Evolutionary conservation across 768 basidiomycete genomes (phyloP), one percentile per base, ranked within the genome.

Genomic region (Pisolithus marmoratus): DNA sequence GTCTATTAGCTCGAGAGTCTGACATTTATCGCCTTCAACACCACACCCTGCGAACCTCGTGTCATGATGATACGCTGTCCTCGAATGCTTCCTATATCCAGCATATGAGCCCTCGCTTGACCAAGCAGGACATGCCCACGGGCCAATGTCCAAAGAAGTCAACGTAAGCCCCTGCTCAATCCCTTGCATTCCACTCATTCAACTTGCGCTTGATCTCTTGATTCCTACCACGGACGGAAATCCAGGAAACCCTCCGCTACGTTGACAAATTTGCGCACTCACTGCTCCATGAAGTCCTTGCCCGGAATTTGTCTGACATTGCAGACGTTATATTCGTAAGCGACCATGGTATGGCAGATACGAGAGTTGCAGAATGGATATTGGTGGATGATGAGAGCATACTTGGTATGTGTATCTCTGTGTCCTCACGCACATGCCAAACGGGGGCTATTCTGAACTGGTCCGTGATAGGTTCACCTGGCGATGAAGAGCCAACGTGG

Each of bases 281-380:
- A 50, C 70, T 96, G 9, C 83, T 87, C 49, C 68, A 71, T 14
- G 76, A 79, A 1, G 71, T 96, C 34, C 73, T 74, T 44, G 73
- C 74, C 4, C 82, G 94, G 6, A 91, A 94, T 61, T 75, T 95
- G 23, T 83, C 81, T 2, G 79, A 87, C 43, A 87, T 94, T 19
- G 84, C 93, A 12, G 90, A 96, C 64, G 75, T 95, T 29, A 78
- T 95, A 22, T 93, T 94, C 59, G 92, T 96, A 56, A 87, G 85
- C 55, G 90, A 91, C 63, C 87, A 92, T 59, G 91, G 90, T n/a
- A 94, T 92, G 89, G 85, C 83, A 1, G 88, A 90, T 63, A 95
- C 91, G n/a, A 83, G 82, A 54, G 77, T 87, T 55, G 83, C 84
- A 0, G 80, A 85, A 46, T 75, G 80, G 45, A 70, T 94, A 31